Evolutionary conservation across 179 eudicot genomes (phyloP).

Genomic region (Silene coronaria): DNA sequence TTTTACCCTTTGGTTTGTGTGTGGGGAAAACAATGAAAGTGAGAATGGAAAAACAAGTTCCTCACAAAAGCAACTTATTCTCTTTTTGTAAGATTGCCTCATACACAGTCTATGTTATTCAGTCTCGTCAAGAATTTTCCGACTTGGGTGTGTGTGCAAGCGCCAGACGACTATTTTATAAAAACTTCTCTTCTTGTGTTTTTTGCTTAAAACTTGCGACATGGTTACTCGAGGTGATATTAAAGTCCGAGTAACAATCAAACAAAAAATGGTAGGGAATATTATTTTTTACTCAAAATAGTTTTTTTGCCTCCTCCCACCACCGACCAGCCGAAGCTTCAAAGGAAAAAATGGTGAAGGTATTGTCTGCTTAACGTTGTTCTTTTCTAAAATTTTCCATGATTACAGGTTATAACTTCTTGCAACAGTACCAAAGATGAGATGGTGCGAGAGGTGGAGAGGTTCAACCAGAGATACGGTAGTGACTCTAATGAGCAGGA

Average conservation of each 20-base stretch:
- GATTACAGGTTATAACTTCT: conserved; percentile 74
- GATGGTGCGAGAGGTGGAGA: conserved; percentile 74
- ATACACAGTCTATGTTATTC: not conserved
- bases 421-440: conserved; percentile 95
- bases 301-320: not conserved
- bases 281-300: not conserved
- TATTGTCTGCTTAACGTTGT: conserved; percentile 5
- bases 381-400: not conserved
- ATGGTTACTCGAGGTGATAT: too few relatives aligned
- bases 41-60: not conserved
- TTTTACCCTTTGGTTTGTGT: not conserved
- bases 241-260: too few relatives aligned
- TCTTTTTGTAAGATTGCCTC: not conserved
- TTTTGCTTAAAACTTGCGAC: too few relatives aligned
- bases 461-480: conserved; percentile 53
- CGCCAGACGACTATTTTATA: too few relatives aligned
- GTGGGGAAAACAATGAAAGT: not conserved
- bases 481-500: conserved; percentile 34
- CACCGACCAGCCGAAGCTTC: not conserved
- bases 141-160: too few relatives aligned
- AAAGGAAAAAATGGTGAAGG: not conserved
- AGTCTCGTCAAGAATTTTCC: not conserved
- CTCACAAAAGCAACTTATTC: not conserved
- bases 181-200: too few relatives aligned
- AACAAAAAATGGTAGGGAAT: not conserved